Evolutionary conservation across 2,329 filamentous ascomycete species (phyloP).

Genomic region (Podosphaera xanthii): DNA sequence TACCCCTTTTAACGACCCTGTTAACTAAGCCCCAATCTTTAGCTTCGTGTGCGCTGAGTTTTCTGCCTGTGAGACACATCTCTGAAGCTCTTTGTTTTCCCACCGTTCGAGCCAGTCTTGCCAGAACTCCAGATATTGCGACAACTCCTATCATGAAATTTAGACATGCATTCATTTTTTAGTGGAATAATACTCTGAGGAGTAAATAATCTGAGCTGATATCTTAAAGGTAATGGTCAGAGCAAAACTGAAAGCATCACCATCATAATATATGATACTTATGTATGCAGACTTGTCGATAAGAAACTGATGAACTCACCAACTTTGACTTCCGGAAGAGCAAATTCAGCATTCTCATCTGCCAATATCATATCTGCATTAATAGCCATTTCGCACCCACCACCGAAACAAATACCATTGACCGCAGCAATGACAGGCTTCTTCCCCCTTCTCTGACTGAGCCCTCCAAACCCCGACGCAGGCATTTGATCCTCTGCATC

Average conservation of each 20-base stretch:
- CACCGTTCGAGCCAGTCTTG: conserved; percentile 40
- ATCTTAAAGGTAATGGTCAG: too few relatives aligned
- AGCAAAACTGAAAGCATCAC: too few relatives aligned
- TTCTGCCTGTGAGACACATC: conserved; percentile 42
- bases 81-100: conserved; percentile 47
- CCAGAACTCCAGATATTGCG: conserved; percentile 46
- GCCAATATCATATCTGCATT: conserved; percentile 55
- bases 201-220: too few relatives aligned
- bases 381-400: conserved; percentile 53
- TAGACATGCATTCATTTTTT: too few relatives aligned
- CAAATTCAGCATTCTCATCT: conserved; percentile 32
- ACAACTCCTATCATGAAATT: conserved; percentile 26
- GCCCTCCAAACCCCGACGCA: conserved; percentile 35
- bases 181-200: too few relatives aligned
- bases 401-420: conserved; percentile 52
- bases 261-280: too few relatives aligned
- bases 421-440: conserved; percentile 61
- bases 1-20: conserved; percentile 27
- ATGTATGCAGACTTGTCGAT: too few relatives aligned
- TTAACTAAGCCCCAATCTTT: conserved; percentile 48
- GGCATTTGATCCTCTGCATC: conserved; percentile 7
- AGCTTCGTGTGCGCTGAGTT: conserved; percentile 35
- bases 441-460: conserved; percentile 41
- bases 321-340: conserved; percentile 46
- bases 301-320: conserved; percentile 13